Percentiles rank a stretch among this genome's conserved stretches.
Evolutionary conservation across 176 grass and related monocot genomes (phyloP).

Genomic region (Oryza nivara): DNA sequence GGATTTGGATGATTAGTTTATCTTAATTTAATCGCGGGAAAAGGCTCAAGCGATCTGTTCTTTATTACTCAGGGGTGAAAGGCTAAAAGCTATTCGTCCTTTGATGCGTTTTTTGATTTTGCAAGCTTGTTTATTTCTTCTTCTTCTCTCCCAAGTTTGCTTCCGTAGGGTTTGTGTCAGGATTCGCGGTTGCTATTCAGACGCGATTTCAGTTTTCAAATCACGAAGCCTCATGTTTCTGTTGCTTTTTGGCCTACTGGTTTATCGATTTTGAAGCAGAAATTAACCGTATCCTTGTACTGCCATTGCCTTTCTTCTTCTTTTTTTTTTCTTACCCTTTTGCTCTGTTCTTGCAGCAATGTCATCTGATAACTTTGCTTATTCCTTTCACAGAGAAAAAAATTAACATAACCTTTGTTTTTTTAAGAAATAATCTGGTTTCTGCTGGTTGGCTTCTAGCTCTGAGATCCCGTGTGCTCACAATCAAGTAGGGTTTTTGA

Average conservation of each 20-base stretch:
- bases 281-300: background rate
- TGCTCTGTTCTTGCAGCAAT: background rate
- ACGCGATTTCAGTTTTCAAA: background rate
- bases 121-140: background rate
- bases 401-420: background rate
- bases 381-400: too few species aligned
- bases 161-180: background rate
- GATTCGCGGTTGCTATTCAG: background rate
- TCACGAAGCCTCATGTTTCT: background rate
- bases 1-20: background rate
- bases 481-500: constrained; percentile 24
- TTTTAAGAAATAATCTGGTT: background rate
- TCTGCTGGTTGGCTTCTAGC: background rate
- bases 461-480: background rate
- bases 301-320: background rate
- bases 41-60: background rate
- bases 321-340: background rate
- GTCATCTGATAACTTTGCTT: background rate
- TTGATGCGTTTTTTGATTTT: background rate
- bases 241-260: background rate
- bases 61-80: constrained; percentile 24
- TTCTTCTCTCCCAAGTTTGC: background rate
- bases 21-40: constrained; percentile 26
- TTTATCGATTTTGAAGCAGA: background rate
- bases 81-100: constrained; percentile 2